Conservation (phyloP, 169 alveolate genomes). For the Cryptosporidium bovis region DNA sequence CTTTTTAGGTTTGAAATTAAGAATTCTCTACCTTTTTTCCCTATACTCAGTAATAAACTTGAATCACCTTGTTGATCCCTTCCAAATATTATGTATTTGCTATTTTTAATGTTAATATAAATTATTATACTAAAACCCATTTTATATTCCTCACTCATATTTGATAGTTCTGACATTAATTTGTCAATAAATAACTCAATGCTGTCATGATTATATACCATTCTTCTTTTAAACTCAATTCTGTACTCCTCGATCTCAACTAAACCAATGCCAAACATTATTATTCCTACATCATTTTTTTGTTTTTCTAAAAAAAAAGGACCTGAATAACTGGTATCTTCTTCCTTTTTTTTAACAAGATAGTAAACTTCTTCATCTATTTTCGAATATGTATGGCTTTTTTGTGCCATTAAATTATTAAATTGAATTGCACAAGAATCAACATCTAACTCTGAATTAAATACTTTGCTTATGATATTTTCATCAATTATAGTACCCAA, state of each 20-base stretch:
- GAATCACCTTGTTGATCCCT: slow-evolving; percentile 56
- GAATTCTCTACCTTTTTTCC: slow-evolving; percentile 17
- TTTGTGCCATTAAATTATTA: neutral
- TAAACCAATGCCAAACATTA: slow-evolving; percentile 18
- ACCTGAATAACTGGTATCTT: neutral
- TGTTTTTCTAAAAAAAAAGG: neutral
- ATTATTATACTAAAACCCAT: slow-evolving; percentile 28
- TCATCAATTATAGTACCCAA: too few species aligned
- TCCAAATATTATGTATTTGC: slow-evolving; percentile 42
- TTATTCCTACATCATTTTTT: neutral
- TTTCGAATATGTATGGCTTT: neutral
- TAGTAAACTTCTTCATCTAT: slow-evolving; percentile 10
- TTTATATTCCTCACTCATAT: neutral
- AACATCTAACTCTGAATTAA: slow-evolving; percentile 1
- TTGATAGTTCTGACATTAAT: neutral
- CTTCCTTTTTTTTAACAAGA: neutral
- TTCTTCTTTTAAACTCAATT: neutral
- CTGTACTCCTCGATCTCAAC: neutral
- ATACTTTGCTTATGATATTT: neutral
- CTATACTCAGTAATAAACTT: slow-evolving; percentile 22
- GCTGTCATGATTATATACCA: neutral
- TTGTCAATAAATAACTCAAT: slow-evolving; percentile 1
- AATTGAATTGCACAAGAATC: slow-evolving; percentile 4
- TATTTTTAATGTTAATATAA: neutral
- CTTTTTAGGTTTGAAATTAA: slow-evolving; percentile 31